A percentile compares a stretch with the other conserved stretches of the same genome.
Conservation (phyloP, 306 rosid species). For the Lathyrus sativus region DNA sequence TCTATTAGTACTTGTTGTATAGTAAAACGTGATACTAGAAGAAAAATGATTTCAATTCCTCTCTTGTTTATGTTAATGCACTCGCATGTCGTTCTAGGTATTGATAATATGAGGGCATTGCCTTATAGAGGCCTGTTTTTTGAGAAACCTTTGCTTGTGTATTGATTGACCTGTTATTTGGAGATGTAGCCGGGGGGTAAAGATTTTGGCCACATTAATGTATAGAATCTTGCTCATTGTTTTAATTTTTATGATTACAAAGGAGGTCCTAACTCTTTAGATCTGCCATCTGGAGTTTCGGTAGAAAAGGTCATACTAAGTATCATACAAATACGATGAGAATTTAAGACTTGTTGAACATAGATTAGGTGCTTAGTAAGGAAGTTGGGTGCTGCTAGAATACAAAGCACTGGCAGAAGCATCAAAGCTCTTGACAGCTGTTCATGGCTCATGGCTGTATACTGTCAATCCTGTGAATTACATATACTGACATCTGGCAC, state of each 20-base stretch:
- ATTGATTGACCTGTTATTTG: neutral
- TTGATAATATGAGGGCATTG: neutral
- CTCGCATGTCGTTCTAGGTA: neutral
- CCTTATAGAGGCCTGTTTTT: neutral
- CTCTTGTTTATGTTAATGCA: neutral
- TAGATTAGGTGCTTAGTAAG: neutral
- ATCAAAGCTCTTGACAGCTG: neutral
- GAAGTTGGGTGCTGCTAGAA: slow-evolving; percentile 5
- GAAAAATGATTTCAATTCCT: neutral
- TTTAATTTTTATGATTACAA: neutral
- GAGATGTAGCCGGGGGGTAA: neutral
- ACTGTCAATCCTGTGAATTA: neutral
- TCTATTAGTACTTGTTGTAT: neutral
- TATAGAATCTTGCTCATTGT: neutral
- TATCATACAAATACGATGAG: neutral
- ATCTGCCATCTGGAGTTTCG: neutral
- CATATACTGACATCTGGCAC: slow-evolving; percentile 6
- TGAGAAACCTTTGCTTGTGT: slow-evolving; percentile 1
- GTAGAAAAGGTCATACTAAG: neutral
- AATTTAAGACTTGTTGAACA: slow-evolving; percentile 18
- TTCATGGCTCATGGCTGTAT: neutral
- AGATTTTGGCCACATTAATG: slow-evolving; percentile 6
- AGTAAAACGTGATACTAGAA: neutral
- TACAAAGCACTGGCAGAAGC: slow-evolving; percentile 22
- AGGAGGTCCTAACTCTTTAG: slow-evolving; percentile 7